Evolutionary conservation across 495 filamentous ascomycete genomes (phyloP).

Genomic region (Trichoderma asperelloides): DNA sequence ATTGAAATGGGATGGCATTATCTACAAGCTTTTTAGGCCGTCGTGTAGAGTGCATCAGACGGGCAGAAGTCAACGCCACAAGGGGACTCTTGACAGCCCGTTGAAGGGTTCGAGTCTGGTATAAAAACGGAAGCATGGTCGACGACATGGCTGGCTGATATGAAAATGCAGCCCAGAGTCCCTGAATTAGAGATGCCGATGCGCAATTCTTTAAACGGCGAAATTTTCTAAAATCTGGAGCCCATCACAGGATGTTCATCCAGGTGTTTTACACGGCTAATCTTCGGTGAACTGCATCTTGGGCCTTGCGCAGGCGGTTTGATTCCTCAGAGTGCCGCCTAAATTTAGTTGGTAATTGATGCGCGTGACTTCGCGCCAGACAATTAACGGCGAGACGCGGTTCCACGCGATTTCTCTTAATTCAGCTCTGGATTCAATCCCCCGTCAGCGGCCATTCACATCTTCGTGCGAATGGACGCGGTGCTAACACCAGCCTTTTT

Average conservation of each 20-base stretch:
- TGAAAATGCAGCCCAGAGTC: neutral
- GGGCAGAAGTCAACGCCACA: neutral
- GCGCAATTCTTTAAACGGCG: neutral
- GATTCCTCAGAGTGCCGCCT: neutral
- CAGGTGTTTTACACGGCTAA: constrained; percentile 1
- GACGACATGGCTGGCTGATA: constrained; percentile 22
- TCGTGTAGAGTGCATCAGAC: neutral
- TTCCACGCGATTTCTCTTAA: neutral
- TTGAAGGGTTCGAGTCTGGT: constrained; percentile 57
- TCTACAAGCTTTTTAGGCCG: neutral
- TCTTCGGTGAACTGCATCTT: neutral
- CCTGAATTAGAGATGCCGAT: neutral
- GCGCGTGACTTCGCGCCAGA: constrained; percentile 7
- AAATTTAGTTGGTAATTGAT: neutral
- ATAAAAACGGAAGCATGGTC: constrained; percentile 43
- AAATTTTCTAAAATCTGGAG: neutral
- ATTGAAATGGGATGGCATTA: neutral
- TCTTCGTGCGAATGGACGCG: neutral
- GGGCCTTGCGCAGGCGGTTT: neutral
- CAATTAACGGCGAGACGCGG: neutral
- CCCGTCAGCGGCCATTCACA: neutral
- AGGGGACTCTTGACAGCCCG: constrained; percentile 13
- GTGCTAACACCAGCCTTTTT: neutral
- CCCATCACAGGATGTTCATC: neutral
- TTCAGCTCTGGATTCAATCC: neutral